Evolutionary conservation across 306 rosid genomes (phyloP).

Genomic region (Sicyos baderoa): DNA sequence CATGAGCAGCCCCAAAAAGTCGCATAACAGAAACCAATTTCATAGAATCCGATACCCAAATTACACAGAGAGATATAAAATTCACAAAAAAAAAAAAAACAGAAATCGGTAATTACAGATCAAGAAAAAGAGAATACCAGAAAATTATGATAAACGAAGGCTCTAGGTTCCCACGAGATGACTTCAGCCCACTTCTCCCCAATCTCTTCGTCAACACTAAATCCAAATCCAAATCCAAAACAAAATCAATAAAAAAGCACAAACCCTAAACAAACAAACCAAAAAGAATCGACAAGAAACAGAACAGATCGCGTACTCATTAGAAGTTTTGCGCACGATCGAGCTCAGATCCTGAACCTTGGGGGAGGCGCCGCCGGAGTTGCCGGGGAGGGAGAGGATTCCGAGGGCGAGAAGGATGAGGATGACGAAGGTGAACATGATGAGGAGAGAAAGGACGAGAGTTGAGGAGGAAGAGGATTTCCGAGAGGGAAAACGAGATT

Average conservation of each 20-base stretch:
- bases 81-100: not conserved
- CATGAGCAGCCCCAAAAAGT: not conserved
- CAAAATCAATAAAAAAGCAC: constrained; percentile 16
- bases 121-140: constrained; percentile 34
- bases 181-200: constrained; percentile 82
- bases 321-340: constrained; percentile 41
- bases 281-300: not conserved
- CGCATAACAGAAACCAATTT: not conserved
- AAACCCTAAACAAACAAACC: not conserved
- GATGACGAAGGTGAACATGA: constrained; percentile 63
- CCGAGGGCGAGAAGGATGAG: constrained; percentile 87
- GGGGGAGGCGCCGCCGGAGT: constrained; percentile 38
- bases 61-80: not conserved
- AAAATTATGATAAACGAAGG: constrained; percentile 83
- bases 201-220: constrained; percentile 34
- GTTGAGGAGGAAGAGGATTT: constrained; percentile 46
- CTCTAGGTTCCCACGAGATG: constrained; percentile 97
- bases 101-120: not conserved
- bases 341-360: constrained; percentile 83
- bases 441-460: constrained; percentile 48
- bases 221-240: constrained; percentile 10
- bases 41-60: not conserved
- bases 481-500: constrained; percentile 54
- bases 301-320: constrained; percentile 25
- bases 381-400: constrained; percentile 65